Conservation (phyloP, 2,329 filamentous ascomycete genomes). For the Colletotrichum navitas region DNA sequence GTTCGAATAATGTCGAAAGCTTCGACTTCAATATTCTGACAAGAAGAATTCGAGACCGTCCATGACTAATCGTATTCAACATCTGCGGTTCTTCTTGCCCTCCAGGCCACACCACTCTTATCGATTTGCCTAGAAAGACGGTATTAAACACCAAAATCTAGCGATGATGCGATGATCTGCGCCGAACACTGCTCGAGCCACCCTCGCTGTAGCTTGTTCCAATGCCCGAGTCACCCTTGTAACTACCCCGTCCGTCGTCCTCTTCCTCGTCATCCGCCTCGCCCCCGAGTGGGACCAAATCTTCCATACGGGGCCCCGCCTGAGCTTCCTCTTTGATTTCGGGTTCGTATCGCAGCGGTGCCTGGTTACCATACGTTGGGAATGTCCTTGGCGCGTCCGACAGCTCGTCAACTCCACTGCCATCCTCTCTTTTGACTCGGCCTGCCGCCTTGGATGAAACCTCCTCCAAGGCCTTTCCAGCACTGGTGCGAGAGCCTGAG, state of each 20-base stretch:
- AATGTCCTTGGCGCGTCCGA: constrained; percentile 61
- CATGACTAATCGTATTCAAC: not conserved
- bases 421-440: constrained; percentile 47
- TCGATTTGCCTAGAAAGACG: too few relatives aligned
- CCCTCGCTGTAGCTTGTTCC: constrained; percentile 66
- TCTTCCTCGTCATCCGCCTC: constrained; percentile 60
- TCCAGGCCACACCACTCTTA: not conserved
- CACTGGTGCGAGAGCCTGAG: constrained; percentile 42
- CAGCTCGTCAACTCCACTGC: constrained; percentile 47
- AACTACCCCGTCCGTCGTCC: constrained; percentile 46
- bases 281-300: constrained; percentile 52
- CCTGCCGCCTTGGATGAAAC: not conserved
- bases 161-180: constrained; percentile 47
- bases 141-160: not conserved
- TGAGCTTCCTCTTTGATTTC: constrained; percentile 51
- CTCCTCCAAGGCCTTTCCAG: constrained; percentile 38
- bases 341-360: constrained; percentile 56
- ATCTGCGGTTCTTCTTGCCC: not conserved
- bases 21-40: not conserved
- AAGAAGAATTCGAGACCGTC: not conserved
- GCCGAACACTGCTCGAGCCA: constrained; percentile 50
- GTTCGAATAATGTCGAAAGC: not conserved
- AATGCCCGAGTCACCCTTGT: constrained; percentile 60
- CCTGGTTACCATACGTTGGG: constrained; percentile 57
- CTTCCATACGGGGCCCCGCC: constrained; percentile 47